phyloP scores from a whole-genome alignment of 2,329 filamentous ascomycete genomes.

The Aspergillus pseudoterreus region DNA sequence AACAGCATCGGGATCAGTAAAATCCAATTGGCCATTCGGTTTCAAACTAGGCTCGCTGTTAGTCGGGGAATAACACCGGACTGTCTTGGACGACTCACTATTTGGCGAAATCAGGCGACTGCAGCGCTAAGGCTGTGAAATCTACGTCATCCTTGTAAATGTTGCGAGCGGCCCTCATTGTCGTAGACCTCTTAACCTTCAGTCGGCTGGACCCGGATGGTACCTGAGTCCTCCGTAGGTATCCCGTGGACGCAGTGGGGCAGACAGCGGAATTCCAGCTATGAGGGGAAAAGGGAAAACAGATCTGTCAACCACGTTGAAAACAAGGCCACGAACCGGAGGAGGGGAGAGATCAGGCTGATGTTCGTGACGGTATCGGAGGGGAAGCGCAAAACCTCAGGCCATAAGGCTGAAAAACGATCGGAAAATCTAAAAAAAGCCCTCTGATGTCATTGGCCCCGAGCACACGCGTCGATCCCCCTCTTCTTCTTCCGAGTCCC shows the following conservation, averaged over 20 bases:
- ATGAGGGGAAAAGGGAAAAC: not conserved
- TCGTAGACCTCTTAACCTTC: not conserved
- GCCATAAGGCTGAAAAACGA: slow-evolving; percentile 1
- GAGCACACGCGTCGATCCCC: not conserved
- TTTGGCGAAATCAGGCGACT: slow-evolving; percentile 58
- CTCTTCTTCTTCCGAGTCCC: not conserved
- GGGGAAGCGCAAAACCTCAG: not conserved
- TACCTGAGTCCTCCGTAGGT: not conserved
- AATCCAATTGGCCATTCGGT: slow-evolving; percentile 65
- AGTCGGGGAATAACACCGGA: slow-evolving; percentile 7
- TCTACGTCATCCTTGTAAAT: slow-evolving; percentile 59
- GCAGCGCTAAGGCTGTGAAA: slow-evolving; percentile 58
- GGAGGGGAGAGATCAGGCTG: not conserved
- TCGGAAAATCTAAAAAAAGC: not conserved
- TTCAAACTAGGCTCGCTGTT: slow-evolving; percentile 41
- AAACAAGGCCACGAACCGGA: not conserved
- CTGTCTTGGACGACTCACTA: slow-evolving; percentile 38
- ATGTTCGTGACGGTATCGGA: not conserved
- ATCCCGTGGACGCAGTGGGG: not conserved
- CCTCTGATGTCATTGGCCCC: slow-evolving; percentile 5
- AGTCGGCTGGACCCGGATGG: too few relatives aligned
- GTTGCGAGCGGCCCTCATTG: slow-evolving; percentile 37
- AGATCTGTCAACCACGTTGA: not conserved
- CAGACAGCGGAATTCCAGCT: not conserved
- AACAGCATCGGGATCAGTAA: slow-evolving; percentile 71